Percentiles rank a stretch among this genome's conserved stretches.
phyloP scores from a whole-genome alignment of 2,329 filamentous ascomycete species.

The Podosphaera aphanis region DNA sequence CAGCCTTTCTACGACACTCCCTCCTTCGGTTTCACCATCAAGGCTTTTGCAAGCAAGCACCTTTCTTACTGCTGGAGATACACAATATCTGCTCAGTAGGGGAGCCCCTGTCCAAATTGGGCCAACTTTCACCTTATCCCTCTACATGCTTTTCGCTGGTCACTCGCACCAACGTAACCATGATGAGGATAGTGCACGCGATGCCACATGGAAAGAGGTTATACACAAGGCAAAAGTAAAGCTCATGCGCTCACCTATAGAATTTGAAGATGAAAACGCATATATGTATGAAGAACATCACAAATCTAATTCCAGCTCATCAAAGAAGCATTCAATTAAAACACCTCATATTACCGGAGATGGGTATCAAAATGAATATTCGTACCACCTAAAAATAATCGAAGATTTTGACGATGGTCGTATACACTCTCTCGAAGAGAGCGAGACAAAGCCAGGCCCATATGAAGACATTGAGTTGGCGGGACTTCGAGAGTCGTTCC shows the following conservation, averaged over 20 bases:
- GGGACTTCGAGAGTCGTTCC: constrained; percentile 42
- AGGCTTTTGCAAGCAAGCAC: constrained; percentile 80
- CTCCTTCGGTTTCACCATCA: constrained; percentile 69
- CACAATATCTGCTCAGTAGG: constrained; percentile 47
- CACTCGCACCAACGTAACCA: constrained; percentile 32
- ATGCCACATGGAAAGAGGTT: constrained; percentile 77
- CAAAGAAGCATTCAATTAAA: neutral
- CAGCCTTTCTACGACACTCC: constrained; percentile 56
- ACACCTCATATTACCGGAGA: constrained; percentile 8
- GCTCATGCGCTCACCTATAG: constrained; percentile 21
- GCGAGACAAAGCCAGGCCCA: constrained; percentile 24
- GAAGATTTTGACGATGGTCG: constrained; percentile 50
- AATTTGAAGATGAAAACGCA: neutral
- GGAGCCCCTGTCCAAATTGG: constrained; percentile 55
- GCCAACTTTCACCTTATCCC: constrained; percentile 59
- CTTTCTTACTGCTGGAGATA: constrained; percentile 68
- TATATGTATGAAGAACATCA: neutral
- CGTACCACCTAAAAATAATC: constrained; percentile 44
- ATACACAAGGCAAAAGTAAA: constrained; percentile 80
- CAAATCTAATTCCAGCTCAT: neutral
- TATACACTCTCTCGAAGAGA: constrained; percentile 41
- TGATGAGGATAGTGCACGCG: constrained; percentile 9
- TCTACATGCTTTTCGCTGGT: constrained; percentile 87
- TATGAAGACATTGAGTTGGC: constrained; percentile 38
- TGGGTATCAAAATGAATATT: constrained; percentile 27